Evolutionary conservation across 768 basidiomycete genomes (phyloP).

Genomic region (Russula griseocarnosa): DNA sequence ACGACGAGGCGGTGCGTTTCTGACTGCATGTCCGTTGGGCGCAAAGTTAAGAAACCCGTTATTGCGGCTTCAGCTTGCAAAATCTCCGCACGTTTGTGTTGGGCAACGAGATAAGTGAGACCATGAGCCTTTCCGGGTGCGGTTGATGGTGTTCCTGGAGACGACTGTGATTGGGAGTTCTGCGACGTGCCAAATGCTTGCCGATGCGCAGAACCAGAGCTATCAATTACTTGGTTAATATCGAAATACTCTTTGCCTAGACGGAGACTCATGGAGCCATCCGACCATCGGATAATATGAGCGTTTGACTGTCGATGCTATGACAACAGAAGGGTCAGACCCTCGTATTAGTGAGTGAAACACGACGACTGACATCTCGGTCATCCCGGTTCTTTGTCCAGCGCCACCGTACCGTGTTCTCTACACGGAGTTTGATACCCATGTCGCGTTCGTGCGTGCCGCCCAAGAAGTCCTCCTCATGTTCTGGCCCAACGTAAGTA

Average conservation of each 20-base stretch:
- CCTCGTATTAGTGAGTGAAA: conserved; percentile 3
- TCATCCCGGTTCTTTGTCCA: conserved; percentile 80
- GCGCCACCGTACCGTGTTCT: conserved; percentile 93
- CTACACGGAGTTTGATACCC: conserved; percentile 82
- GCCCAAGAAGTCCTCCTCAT: conserved; percentile 61
- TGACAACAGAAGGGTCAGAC: not conserved
- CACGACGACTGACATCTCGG: conserved; percentile 59
- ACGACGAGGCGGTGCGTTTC: conserved; percentile 88
- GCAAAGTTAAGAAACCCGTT: conserved; percentile 78
- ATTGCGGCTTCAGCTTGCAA: conserved; percentile 83
- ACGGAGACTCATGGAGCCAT: conserved; percentile 85
- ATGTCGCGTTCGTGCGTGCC: conserved; percentile 66
- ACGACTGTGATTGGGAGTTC: conserved; percentile 39
- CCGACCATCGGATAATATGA: conserved; percentile 92
- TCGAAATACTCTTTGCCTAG: conserved; percentile 94
- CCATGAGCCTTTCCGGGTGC: conserved; percentile 55
- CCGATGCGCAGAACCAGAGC: conserved; percentile 61
- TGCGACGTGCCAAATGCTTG: conserved; percentile 50
- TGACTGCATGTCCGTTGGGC: conserved; percentile 86
- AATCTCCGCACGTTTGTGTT: conserved; percentile 80
- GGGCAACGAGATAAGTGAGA: conserved; percentile 84
- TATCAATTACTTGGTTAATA: conserved; percentile 74
- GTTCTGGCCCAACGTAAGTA: conserved; percentile 78
- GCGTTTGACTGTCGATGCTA: conserved; percentile 87
- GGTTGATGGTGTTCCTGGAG: conserved; percentile 24